Base-by-base conservation (phyloP, 805 yeast genomes). In the Kluyveromyces starmeri region DNA sequence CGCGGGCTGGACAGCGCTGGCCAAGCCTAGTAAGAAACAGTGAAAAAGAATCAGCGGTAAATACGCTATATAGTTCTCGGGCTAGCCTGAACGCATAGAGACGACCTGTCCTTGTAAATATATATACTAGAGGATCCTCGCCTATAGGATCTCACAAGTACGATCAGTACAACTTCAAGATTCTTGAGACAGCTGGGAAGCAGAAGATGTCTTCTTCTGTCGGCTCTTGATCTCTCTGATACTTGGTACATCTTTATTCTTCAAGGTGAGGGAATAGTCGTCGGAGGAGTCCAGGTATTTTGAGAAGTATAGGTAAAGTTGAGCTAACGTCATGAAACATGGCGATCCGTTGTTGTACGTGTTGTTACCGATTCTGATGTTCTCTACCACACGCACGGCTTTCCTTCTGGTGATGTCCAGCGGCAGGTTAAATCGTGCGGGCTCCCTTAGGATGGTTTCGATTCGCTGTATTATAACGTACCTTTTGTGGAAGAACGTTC, bases 361-460 rank as follows among this genome's bases (percentile, higher is more conserved):
- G 33, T 53, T 51, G 36, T 53, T 53, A 5, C 57, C 56, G 25
- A 53, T 28, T 28, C 58, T 39, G n/a, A 53, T 41, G 27, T 53
- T 53, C 30, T 53, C 58, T 4, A 53, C 42, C 2, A 53, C 50
- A 23, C 40, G 43, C 7, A 49, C 43, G 3, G 55, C 57, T 15
- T 41, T 35, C 11, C 41, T 40, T 20, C 54, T 31, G 7, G 39
- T 39, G 7, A 48, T 28, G 9, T 36, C 41, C 4, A 32, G 33
- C 2, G 50, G 45, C 20, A 53, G 34, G 15, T 41, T 43, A 32
- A 40, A 53, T 19, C 39, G 43, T 8, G 17, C 26, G 11, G 58
- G 55, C 24, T 47, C 29, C 5, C 49, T 36, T 17, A 28, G 27
- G 5, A 53, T 34, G 14, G 46, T 46, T n/a, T 48, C 44, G 7